Percentiles rank a stretch among this genome's conserved stretches.
Evolutionary conservation across 768 basidiomycete species (phyloP).

Genomic region (Boletus pseudo-olivaceus): DNA sequence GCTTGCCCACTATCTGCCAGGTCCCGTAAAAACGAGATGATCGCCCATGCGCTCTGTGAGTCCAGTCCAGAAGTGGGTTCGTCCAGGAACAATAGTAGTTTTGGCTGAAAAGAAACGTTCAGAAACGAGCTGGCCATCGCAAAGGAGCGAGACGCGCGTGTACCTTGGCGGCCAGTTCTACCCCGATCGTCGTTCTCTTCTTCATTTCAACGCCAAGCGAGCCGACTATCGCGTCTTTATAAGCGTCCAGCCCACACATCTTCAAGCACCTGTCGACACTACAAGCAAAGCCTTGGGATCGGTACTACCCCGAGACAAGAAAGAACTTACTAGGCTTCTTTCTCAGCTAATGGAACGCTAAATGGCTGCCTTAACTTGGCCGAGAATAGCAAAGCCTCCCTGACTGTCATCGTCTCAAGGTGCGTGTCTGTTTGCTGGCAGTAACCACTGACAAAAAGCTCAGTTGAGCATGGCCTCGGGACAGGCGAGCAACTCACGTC

Average conservation of each 20-base stretch:
- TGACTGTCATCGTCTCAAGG: slow-evolving; percentile 67
- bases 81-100: slow-evolving; percentile 79
- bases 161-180: slow-evolving; percentile 79
- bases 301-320: neutral
- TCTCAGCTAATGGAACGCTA: slow-evolving; percentile 61
- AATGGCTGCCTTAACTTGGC: slow-evolving; percentile 76
- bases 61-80: slow-evolving; percentile 89
- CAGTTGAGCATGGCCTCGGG: neutral
- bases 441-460: slow-evolving; percentile 54
- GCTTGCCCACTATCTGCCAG: slow-evolving; percentile 77
- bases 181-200: slow-evolving; percentile 83
- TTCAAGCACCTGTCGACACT: slow-evolving; percentile 54
- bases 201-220: slow-evolving; percentile 66
- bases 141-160: neutral
- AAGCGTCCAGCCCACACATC: slow-evolving; percentile 62
- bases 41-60: slow-evolving; percentile 84
- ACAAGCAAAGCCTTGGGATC: neutral
- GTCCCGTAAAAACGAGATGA: slow-evolving; percentile 67
- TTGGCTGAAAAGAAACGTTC: slow-evolving; percentile 43
- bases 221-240: slow-evolving; percentile 67
- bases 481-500: slow-evolving; percentile 34
- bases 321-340: slow-evolving; percentile 67
- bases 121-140: neutral
- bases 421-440: slow-evolving; percentile 87
- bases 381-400: slow-evolving; percentile 77